Evolutionary conservation across 352 stramenopile genomes (phyloP), one percentile per base, ranked within the genome.

Genomic region (Phytopythium vexans): DNA sequence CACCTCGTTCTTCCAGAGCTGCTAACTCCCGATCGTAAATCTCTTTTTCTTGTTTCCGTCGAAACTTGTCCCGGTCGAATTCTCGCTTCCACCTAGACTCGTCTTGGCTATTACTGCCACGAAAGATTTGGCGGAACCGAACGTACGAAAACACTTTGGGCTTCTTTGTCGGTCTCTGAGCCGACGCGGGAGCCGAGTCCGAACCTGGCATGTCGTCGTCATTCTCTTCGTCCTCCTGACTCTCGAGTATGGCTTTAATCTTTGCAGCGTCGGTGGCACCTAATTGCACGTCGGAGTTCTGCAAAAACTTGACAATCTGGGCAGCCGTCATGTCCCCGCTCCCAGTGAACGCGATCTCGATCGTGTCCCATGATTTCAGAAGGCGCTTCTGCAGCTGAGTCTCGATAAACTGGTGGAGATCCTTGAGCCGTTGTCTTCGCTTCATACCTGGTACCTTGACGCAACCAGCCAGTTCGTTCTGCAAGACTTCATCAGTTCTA

Each of bases 271-370:
- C 77, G 6, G 56, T 58, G 0, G 65, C 60, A 27, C 75, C 79
- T 35, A 90, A 55, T n/a, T 90, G 73, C 1, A 89, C 72, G 43
- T 88, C 77, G 3, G 80, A 90, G 40, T 76, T 63, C 40, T 87
- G 73, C 11, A 90, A 52, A 37, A 90, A 88, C 40, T 90, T 89
- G 37, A 86, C 58, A 49, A 90, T 86, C 45, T 90, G 80, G 1
- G 66, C 51, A 5, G 78, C 54, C 0, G 70, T 85, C 57, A 90
- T 80, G n/a, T 88, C 75, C 0, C 77, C 77, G 43, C 75, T 86
- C 1, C 75, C 76, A 0, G 71, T 62, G 52, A 90, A 82, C 31
- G 80, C 75, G 47, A 86, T 76, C 56, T 90, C 75, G 49, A 90
- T 89, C 3, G 73, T 82, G 40, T 86, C 80, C 80, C 77, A 89